Conservation (phyloP, 257 asterid species). For the Solanum megistacrolobum region DNA sequence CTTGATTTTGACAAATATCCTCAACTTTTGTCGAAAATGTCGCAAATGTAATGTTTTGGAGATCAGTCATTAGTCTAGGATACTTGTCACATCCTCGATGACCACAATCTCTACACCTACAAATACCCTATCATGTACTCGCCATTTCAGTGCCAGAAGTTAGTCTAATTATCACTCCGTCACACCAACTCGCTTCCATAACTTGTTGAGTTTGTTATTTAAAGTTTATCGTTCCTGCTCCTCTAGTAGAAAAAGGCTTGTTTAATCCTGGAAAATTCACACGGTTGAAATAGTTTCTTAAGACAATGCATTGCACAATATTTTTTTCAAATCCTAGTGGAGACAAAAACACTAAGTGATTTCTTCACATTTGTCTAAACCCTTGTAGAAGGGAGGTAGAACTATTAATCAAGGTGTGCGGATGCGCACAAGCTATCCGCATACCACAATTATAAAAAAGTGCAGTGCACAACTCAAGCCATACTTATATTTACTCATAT, state of each 20-base stretch:
- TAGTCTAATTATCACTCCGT: not conserved
- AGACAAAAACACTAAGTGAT: not conserved
- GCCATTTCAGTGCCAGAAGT: not conserved
- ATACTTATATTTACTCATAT: not conserved
- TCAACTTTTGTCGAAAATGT: not conserved
- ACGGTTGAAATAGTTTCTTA: not conserved
- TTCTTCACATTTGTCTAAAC: not conserved
- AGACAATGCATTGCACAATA: not conserved
- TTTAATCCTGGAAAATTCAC: not conserved
- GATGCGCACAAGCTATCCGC: not conserved
- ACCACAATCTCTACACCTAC: not conserved
- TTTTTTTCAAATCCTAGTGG: not conserved
- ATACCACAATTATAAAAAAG: not conserved
- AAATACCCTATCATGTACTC: not conserved
- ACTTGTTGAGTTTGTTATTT: not conserved
- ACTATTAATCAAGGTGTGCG: not conserved
- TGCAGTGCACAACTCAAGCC: not conserved
- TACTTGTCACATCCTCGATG: not conserved
- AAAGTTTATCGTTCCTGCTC: not conserved
- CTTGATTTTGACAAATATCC: not conserved
- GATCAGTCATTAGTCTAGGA: not conserved
- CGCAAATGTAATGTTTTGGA: not conserved
- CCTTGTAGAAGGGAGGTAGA: not conserved
- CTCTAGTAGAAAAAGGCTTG: not conserved
- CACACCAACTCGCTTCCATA: not conserved